Base-by-base conservation (phyloP, 1,139 yeast genomes). In the Zygoascus hellenicus region DNA sequence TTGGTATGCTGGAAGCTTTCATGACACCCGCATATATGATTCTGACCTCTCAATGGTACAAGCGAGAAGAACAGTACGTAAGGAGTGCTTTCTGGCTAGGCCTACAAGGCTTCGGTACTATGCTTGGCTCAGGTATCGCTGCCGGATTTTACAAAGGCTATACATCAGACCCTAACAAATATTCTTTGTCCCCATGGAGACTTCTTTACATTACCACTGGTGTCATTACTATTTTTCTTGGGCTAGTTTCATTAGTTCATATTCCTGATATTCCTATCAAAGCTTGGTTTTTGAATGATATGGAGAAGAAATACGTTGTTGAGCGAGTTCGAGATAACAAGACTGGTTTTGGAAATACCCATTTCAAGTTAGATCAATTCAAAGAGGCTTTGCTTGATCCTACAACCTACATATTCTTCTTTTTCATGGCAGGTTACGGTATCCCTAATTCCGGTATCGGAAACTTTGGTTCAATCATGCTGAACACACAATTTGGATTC, bases 291-390 rank as follows among this genome's bases (percentile, higher is more conserved):
- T 65, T 76, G 42, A 59, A 64, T 14, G 70, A 70, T 11, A 63
- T 67, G 32, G 82, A 78, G 49, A 74, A 72, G 61, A 34, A 15
- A 28, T 41, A 43, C 13, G 48, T 42, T 7, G 50, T 44, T 37
- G 50, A 48, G 26, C 38, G 50, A 28, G 41, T 48, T 13, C 40
- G 50, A 37, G 49, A 44, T 17, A 52, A 52, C 49, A 42, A 66
- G 73, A 54, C 77, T 75, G 79, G 81, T 15, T 72, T 76, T 50
- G 79, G 79, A 49, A 74, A 74, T 54, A 71, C 66, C 49, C 67
- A 67, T 38, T 71, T 76, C 60, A 78, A 79, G 55, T 62, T 58
- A 57, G 60, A 72, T 38, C 85, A 80, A 58, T 66, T 76, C 45
- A 62, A 60, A 43, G 74, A 70, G 52, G 62, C 70, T 16, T 52